Evolutionary conservation across 2,329 filamentous ascomycete genomes (phyloP).

Genomic region (Parasarocladium wereldwijsianum): DNA sequence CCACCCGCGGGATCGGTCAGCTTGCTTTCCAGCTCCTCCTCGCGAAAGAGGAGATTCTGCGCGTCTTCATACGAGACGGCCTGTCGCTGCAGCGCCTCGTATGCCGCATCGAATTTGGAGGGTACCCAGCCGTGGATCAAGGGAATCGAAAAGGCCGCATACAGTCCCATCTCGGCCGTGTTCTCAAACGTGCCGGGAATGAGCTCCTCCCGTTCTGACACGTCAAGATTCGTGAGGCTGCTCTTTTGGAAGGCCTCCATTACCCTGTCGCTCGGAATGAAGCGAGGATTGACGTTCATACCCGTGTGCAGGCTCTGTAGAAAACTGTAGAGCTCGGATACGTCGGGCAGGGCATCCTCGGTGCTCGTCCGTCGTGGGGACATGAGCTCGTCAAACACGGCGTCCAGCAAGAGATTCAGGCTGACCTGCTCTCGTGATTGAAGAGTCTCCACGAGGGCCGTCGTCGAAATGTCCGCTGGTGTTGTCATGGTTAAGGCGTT

Average conservation of each 20-base stretch:
- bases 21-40: conserved; percentile 78
- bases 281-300: conserved; percentile 94
- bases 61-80: conserved; percentile 84
- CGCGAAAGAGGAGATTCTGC: conserved; percentile 74
- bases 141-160: conserved; percentile 76
- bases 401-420: conserved; percentile 70
- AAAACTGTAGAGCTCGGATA: conserved; percentile 77
- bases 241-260: conserved; percentile 32
- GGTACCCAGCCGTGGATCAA: conserved; percentile 91
- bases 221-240: conserved; percentile 36
- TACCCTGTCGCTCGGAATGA: conserved; percentile 45
- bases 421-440: conserved; percentile 76
- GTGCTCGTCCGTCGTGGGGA: conserved; percentile 52
- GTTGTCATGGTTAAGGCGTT: conserved; percentile 84
- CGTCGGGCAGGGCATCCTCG: conserved; percentile 61
- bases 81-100: conserved; percentile 55
- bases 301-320: conserved; percentile 81
- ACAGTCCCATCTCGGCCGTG: conserved; percentile 79
- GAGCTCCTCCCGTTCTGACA: conserved; percentile 29
- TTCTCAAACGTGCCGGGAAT: conserved; percentile 68
- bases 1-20: conserved; percentile 31
- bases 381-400: conserved; percentile 86
- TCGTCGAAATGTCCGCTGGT: conserved; percentile 42
- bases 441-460: conserved; percentile 64
- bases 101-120: conserved; percentile 47